Conservation (phyloP, 2,329 filamentous ascomycete genomes). For the Parastagonospora nodorum region DNA sequence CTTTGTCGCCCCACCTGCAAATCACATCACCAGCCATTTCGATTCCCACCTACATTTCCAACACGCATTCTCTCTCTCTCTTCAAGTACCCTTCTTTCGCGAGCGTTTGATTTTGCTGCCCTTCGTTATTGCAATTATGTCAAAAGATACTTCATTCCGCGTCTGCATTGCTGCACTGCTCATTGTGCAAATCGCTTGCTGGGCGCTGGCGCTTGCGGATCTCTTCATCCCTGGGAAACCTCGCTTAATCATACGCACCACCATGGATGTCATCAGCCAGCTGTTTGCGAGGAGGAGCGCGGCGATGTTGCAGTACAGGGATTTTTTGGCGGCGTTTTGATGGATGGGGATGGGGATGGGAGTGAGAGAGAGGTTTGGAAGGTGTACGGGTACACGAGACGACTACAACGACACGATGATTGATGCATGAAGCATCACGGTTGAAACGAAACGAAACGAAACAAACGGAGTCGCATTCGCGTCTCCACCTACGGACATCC, state of each 20-base stretch:
- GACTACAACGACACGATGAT: not conserved
- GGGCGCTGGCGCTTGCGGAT: slow-evolving; percentile 38
- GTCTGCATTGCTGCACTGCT: slow-evolving; percentile 37
- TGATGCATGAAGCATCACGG: not conserved
- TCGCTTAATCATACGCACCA: slow-evolving; percentile 24
- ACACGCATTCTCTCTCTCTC: not conserved
- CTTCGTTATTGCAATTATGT: slow-evolving; percentile 18
- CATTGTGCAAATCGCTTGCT: slow-evolving; percentile 36
- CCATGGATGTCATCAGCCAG: slow-evolving; percentile 20
- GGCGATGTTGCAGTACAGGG: slow-evolving; percentile 21
- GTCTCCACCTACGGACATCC: too few relatives aligned
- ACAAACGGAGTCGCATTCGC: too few relatives aligned
- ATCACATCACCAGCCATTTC: slow-evolving; percentile 3
- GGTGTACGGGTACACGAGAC: not conserved
- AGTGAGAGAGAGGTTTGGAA: not conserved
- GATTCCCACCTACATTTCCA: not conserved
- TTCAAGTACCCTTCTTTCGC: not conserved
- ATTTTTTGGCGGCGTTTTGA: slow-evolving; percentile 16
- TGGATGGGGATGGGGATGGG: not conserved
- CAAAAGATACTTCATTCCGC: slow-evolving; percentile 35
- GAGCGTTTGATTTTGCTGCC: not conserved
- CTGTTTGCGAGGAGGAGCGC: slow-evolving; percentile 22
- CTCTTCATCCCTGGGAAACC: slow-evolving; percentile 37
- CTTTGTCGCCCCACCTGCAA: slow-evolving; percentile 2
- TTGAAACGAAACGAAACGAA: too few relatives aligned